Base-by-base conservation (phyloP, 2,329 filamentous ascomycete genomes). In the Botrytis pseudocinerea region DNA sequence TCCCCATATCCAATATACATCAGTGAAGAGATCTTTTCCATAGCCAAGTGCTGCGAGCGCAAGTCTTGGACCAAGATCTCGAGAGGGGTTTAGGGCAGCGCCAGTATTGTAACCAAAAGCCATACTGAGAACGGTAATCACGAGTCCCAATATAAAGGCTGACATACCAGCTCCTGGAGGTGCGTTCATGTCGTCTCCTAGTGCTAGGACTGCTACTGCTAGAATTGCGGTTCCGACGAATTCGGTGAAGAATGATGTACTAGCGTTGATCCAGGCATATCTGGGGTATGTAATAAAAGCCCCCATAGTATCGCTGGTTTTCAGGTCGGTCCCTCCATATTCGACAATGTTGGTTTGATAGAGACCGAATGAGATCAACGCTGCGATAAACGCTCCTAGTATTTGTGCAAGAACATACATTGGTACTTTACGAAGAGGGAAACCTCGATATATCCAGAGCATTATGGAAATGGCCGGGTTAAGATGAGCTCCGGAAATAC, bases 341-440 rank as follows among this genome's bases (percentile, higher is more conserved):
- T 76, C 74, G n/a, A 81, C 68, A 54, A 82, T 82, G 28, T 81
- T 80, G 12, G 82, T 82, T 28, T 81, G 77, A 77, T 83, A 85
- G 35, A 86, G 72, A 4, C 82, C 82, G 73, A 84, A 85, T 0
- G 86, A 83, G 40, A 85, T 80, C 57, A 86, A 79, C n/a, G 80
- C 81, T 1, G 87, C 87, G 44, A 83, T 78, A 63, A 89, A 85
- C 0, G 86, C 86, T 3, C 84, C 87, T 0, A 89, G 77, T 71
- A 88, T 82, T 75, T 89, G 87, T 8, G 86, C 85, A 2, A 83
- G 74, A 14, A 86, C 83, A 77, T 88, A 89, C 10, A 84, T 81
- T 4, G 84, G 81, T 42, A 87, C 83, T 79, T 87, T 85, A 18
- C 82, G 79, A 76, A 85, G 84, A 0, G 87, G 87, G 44, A 89